A percentile compares a stretch with the other conserved stretches of the same genome.
phyloP scores from a whole-genome alignment of 225 moss, liverwort and hornwort genomes.

The Neckera pumila region DNA sequence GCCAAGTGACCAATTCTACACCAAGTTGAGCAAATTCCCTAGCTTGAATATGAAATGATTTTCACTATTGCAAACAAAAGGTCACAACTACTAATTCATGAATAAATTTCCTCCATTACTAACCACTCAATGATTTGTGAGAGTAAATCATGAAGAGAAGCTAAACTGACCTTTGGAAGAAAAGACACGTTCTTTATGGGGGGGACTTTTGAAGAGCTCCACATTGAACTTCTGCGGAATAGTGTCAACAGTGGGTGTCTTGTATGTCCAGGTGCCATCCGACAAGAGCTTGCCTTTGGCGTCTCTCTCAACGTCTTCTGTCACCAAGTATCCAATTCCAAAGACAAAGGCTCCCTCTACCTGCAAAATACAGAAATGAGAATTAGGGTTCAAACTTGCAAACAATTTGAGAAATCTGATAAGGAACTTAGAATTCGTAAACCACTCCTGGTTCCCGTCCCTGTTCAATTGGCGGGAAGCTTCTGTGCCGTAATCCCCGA shows the following conservation, averaged over 20 bases:
- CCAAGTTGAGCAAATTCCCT: neutral
- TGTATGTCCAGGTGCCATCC: slow-evolving; percentile 63
- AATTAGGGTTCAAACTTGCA: neutral
- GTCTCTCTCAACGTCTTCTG: slow-evolving; percentile 39
- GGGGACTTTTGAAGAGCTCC: slow-evolving; percentile 32
- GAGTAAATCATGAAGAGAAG: neutral
- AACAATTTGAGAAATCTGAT: neutral
- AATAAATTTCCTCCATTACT: neutral
- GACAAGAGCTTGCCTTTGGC: slow-evolving; percentile 41
- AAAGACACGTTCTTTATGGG: neutral
- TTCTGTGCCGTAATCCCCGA: no score
- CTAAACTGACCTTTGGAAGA: slow-evolving; percentile 15
- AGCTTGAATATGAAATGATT: neutral
- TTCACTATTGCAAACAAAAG: neutral
- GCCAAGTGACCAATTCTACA: neutral
- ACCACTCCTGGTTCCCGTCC: no score
- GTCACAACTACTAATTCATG: neutral
- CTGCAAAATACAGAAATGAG: neutral
- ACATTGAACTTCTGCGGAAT: slow-evolving; percentile 47
- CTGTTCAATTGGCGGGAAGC: no score
- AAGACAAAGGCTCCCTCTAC: slow-evolving; percentile 64
- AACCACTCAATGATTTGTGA: neutral
- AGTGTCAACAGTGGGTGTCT: slow-evolving; percentile 40
- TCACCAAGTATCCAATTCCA: slow-evolving; percentile 50
- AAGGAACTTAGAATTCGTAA: no score